These are phyloP conservation scores for Nakazawaea siamensis DNA, from an alignment of 805 yeast species.

Conservation along the genomic window DNA sequence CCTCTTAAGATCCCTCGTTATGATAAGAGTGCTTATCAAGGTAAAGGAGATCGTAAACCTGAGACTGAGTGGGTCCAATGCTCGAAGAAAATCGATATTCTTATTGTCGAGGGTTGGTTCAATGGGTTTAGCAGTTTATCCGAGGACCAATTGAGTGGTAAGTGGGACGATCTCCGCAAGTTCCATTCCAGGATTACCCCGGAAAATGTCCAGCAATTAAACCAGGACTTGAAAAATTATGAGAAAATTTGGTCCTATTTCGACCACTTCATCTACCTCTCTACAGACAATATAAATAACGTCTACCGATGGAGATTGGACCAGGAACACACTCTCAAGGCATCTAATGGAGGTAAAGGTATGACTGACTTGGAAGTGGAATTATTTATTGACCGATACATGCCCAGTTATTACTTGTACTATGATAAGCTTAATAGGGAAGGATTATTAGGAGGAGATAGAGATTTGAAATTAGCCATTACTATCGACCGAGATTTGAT, in stretches of 20 bases:
- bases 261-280: constrained; percentile 52
- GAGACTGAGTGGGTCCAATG: constrained; percentile 28
- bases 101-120: constrained; percentile 93
- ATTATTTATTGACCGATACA: constrained; percentile 70
- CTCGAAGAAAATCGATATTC: constrained; percentile 38
- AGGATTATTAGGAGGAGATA: constrained; percentile 5
- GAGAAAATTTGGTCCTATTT: constrained; percentile 46
- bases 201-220: constrained; percentile 25
- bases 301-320: constrained; percentile 76
- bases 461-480: constrained; percentile 11
- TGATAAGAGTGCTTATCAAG: constrained; percentile 65
- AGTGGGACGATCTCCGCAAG: too few relatives aligned
- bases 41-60: constrained; percentile 70
- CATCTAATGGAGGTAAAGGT: constrained; percentile 47
- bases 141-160: not conserved
- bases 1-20: constrained; percentile 50
- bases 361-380: constrained; percentile 72
- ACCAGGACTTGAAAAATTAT: constrained; percentile 45
- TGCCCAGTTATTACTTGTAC: constrained; percentile 78
- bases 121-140: constrained; percentile 54
- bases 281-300: constrained; percentile 49
- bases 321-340: constrained; percentile 59
- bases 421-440: constrained; percentile 28
- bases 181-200: not conserved
- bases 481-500: constrained; percentile 8